Percentiles rank a stretch among this genome's conserved stretches.
Evolutionary conservation across 768 basidiomycete genomes (phyloP).

Genomic region (Aureoboletus auriporus): DNA sequence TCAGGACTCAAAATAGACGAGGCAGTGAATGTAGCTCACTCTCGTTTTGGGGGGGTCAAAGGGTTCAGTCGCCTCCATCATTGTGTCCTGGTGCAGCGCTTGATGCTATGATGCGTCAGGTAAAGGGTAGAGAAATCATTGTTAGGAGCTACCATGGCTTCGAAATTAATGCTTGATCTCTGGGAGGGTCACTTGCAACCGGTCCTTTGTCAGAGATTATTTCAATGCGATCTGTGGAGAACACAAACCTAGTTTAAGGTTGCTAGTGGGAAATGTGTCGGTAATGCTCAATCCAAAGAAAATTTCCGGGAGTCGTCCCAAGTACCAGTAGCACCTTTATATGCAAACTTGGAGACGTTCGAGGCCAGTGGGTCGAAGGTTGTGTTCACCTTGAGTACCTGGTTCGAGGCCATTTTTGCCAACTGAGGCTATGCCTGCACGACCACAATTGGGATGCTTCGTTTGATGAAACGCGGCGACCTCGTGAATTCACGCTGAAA

Average conservation of each 20-base stretch:
- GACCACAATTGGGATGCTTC: background rate
- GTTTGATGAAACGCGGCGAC: conserved; percentile 15
- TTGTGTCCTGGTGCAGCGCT: conserved; percentile 6
- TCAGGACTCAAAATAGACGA: background rate
- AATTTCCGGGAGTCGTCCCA: background rate
- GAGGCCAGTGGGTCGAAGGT: background rate
- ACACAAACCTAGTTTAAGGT: conserved; percentile 8
- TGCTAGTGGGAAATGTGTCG: background rate
- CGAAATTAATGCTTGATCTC: background rate
- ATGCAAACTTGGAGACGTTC: background rate
- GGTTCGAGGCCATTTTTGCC: conserved; percentile 1
- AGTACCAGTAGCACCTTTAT: conserved; percentile 7
- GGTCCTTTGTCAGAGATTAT: background rate
- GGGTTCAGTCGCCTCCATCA: background rate
- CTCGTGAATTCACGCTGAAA: conserved; percentile 8
- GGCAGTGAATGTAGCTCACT: conserved; percentile 6
- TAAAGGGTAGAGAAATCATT: background rate
- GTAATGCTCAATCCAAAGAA: conserved; percentile 2
- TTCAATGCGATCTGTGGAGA: background rate
- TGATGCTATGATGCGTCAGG: conserved; percentile 6
- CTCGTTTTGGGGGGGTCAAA: background rate
- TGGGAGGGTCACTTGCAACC: background rate
- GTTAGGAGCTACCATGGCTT: conserved; percentile 3
- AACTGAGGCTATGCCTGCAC: conserved; percentile 1
- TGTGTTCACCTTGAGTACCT: conserved; percentile 1